A percentile compares a stretch with the other conserved stretches of the same genome.
Evolutionary conservation across 345 rosid species (phyloP).

Genomic region (Salix arbutifolia): DNA sequence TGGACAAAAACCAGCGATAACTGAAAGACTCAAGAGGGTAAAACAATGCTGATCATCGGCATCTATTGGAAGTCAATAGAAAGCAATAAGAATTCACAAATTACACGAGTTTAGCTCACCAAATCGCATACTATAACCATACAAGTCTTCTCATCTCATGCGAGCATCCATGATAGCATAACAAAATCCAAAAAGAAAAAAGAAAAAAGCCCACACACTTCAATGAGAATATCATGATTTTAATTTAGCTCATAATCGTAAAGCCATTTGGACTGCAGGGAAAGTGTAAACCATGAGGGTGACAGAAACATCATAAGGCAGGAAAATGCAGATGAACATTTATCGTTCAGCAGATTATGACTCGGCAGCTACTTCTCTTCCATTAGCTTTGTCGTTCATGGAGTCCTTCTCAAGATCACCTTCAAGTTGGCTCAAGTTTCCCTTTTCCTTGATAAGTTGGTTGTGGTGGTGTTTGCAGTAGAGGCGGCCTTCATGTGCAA

Average conservation of each 20-base stretch:
- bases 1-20: neutral
- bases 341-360: slow-evolving; percentile 9
- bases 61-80: neutral
- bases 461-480: slow-evolving; percentile 96
- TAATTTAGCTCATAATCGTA: slow-evolving; percentile 7
- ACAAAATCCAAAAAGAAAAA: slow-evolving; percentile 9
- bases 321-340: neutral
- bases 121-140: slow-evolving; percentile 6
- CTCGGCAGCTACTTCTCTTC: slow-evolving; percentile 31
- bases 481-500: slow-evolving; percentile 92
- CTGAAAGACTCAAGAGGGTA: too few species aligned
- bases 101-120: neutral
- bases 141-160: slow-evolving; percentile 22
- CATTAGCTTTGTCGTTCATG: slow-evolving; percentile 21
- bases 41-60: slow-evolving; percentile 3
- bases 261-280: slow-evolving; percentile 25
- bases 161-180: slow-evolving; percentile 7
- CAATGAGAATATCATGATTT: slow-evolving; percentile 14
- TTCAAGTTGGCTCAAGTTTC: slow-evolving; percentile 93
- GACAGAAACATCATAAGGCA: neutral
- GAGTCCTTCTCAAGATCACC: slow-evolving; percentile 51
- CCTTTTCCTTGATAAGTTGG: slow-evolving; percentile 91
- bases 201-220: slow-evolving; percentile 26
- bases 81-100: slow-evolving; percentile 5
- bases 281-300: neutral